These are phyloP conservation scores for Grosmannia huntii DNA, from an alignment of 2,329 filamentous ascomycete genomes.

Conservation along the genomic window DNA sequence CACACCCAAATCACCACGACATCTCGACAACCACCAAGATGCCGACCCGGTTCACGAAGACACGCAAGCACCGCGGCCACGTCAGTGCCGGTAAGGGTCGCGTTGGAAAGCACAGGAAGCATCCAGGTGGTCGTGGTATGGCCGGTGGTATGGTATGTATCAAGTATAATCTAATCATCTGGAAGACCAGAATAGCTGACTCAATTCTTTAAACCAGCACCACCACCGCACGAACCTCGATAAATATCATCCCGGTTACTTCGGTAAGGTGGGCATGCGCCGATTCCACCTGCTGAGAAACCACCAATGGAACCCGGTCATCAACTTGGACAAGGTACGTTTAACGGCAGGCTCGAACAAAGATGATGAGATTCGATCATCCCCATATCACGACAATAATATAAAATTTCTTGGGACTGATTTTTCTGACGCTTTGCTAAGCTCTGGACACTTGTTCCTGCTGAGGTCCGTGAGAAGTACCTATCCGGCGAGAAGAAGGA, in stretches of 20 bases:
- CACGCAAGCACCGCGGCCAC: slow-evolving; percentile 85
- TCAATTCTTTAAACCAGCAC: slow-evolving; percentile 37
- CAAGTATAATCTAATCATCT: slow-evolving; percentile 18
- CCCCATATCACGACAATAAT: background rate
- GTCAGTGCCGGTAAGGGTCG: slow-evolving; percentile 97
- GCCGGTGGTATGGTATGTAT: slow-evolving; percentile 59
- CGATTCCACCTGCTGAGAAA: slow-evolving; percentile 95
- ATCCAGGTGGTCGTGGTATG: slow-evolving; percentile 68
- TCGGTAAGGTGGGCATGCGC: slow-evolving; percentile 91
- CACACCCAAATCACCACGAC: slow-evolving; percentile 4
- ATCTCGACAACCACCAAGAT: slow-evolving; percentile 11
- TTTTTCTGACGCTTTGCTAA: slow-evolving; percentile 20
- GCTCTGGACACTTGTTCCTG: slow-evolving; percentile 92
- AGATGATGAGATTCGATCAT: too few relatives aligned
- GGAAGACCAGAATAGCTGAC: background rate
- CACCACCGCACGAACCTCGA: slow-evolving; percentile 80
- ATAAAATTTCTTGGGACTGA: background rate
- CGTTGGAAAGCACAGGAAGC: slow-evolving; percentile 98
- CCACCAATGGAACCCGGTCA: slow-evolving; percentile 95
- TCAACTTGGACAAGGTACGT: slow-evolving; percentile 93
- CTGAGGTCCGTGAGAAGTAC: slow-evolving; percentile 89
- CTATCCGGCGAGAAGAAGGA: slow-evolving; percentile 65
- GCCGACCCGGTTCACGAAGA: slow-evolving; percentile 66
- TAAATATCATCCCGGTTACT: slow-evolving; percentile 98
- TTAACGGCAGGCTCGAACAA: background rate